These are phyloP conservation scores for Russula sp. DNA, from an alignment of 768 basidiomycete genomes.

Conservation along the genomic window DNA sequence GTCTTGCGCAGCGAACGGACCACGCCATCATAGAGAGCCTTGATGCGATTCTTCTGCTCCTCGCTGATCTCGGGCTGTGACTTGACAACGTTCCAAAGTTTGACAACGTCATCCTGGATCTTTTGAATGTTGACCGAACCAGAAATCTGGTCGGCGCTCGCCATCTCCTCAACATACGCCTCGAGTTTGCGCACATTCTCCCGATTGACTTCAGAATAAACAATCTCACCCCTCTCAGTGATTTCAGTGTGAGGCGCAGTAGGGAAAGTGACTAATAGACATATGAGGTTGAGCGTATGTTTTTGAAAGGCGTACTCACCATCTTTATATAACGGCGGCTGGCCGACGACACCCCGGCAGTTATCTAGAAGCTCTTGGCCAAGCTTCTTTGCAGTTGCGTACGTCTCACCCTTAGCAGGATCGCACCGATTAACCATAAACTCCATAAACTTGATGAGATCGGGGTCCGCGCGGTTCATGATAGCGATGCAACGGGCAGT, in stretches of 20 bases:
- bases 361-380: slow-evolving; percentile 95
- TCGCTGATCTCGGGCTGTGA: slow-evolving; percentile 95
- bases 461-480: slow-evolving; percentile 94
- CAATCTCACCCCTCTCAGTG: slow-evolving; percentile 87
- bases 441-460: slow-evolving; percentile 90
- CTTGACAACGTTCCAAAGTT: slow-evolving; percentile 96
- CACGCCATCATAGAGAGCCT: slow-evolving; percentile 92
- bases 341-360: slow-evolving; percentile 72
- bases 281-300: background rate
- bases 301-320: slow-evolving; percentile 43
- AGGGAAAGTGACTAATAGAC: slow-evolving; percentile 80
- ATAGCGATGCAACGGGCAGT: slow-evolving; percentile 96
- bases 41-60: slow-evolving; percentile 94
- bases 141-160: slow-evolving; percentile 82
- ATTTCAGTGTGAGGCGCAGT: slow-evolving; percentile 96
- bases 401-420: slow-evolving; percentile 78
- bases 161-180: slow-evolving; percentile 98
- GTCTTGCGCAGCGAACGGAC: slow-evolving; percentile 84
- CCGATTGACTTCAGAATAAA: slow-evolving; percentile 91
- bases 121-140: slow-evolving; percentile 89
- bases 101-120: slow-evolving; percentile 93
- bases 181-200: slow-evolving; percentile 96
- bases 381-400: slow-evolving; percentile 93
- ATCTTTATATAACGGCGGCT: slow-evolving; percentile 92
- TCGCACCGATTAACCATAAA: slow-evolving; percentile 85